A percentile compares a stretch with the other conserved stretches of the same genome.
These are phyloP conservation scores for Coemansia sp. DNA, from an alignment of 371 early-diverging fungal species.

Conservation along the genomic window DNA sequence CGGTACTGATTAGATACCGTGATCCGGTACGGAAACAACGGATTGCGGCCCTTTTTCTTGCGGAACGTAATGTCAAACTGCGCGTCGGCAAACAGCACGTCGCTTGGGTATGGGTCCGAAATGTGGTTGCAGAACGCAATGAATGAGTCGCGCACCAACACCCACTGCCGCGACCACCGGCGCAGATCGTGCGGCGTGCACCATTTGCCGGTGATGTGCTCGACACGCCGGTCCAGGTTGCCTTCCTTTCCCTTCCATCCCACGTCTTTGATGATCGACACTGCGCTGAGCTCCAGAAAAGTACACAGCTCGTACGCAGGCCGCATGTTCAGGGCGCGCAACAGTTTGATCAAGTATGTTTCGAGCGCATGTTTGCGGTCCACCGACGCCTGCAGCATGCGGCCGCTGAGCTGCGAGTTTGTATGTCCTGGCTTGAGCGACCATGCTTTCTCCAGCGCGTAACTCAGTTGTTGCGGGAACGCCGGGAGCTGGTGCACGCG, in stretches of 20 bases:
- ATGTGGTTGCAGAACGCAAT: constrained; percentile 52
- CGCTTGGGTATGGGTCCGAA: constrained; percentile 57
- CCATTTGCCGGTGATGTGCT: constrained; percentile 43
- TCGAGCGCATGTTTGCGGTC: constrained; percentile 64
- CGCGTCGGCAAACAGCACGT: constrained; percentile 72
- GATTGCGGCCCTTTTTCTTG: constrained; percentile 56
- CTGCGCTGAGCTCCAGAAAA: constrained; percentile 74
- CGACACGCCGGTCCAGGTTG: constrained; percentile 58
- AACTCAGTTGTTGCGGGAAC: constrained; percentile 57
- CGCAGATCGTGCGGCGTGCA: constrained; percentile 45
- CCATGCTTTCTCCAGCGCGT: constrained; percentile 52
- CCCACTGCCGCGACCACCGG: constrained; percentile 70
- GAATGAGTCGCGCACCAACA: constrained; percentile 74
- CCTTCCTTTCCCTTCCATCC: constrained; percentile 89
- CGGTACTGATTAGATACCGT: constrained; percentile 60
- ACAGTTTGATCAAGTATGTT: constrained; percentile 59
- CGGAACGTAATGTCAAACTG: constrained; percentile 60
- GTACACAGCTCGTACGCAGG: constrained; percentile 74
- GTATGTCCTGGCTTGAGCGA: constrained; percentile 53
- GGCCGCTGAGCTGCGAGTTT: constrained; percentile 30
- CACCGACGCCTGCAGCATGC: constrained; percentile 51
- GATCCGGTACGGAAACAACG: constrained; percentile 53
- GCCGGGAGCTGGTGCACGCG: constrained; percentile 52
- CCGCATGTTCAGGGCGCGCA: constrained; percentile 62
- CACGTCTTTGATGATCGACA: constrained; percentile 73